phyloP scores from a whole-genome alignment of 768 basidiomycete genomes.

The Naganishia antarctica region DNA sequence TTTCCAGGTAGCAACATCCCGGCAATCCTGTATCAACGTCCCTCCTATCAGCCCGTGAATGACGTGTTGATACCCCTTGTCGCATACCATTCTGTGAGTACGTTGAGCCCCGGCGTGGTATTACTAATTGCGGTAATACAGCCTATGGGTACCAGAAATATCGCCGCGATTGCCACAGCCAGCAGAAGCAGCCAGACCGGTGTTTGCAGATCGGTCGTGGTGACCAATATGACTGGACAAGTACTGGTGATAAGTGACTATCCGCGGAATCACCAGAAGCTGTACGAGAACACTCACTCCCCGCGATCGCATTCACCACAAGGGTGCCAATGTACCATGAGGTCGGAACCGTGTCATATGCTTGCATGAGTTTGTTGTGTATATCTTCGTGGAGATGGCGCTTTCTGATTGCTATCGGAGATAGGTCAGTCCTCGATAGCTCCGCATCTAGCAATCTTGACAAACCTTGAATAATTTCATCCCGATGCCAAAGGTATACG shows the following conservation, averaged over 20 bases:
- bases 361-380: constrained; percentile 48
- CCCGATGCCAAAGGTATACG: constrained; percentile 47
- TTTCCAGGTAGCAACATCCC: constrained; percentile 48
- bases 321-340: constrained; percentile 44
- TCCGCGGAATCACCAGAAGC: no score
- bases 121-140: constrained; percentile 48
- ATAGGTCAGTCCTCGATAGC: background rate
- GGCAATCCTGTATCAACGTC: constrained; percentile 36
- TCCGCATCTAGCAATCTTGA: background rate
- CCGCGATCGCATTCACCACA: constrained; percentile 40
- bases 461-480: constrained; percentile 44
- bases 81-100: constrained; percentile 49
- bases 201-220: constrained; percentile 46
- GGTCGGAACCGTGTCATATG: constrained; percentile 43
- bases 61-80: background rate
- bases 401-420: constrained; percentile 34
- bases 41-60: background rate
- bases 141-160: constrained; percentile 47
- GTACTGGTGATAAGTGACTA: no score
- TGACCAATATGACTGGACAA: constrained; percentile 45
- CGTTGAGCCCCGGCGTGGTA: constrained; percentile 49
- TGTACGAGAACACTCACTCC: constrained; percentile 37
- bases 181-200: constrained; percentile 48
- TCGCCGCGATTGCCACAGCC: constrained; percentile 40
- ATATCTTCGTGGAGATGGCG: constrained; percentile 39